These are phyloP conservation scores for Cenchrus fungigraminus DNA, from an alignment of 176 grass and related monocot species.

Conservation along the genomic window DNA sequence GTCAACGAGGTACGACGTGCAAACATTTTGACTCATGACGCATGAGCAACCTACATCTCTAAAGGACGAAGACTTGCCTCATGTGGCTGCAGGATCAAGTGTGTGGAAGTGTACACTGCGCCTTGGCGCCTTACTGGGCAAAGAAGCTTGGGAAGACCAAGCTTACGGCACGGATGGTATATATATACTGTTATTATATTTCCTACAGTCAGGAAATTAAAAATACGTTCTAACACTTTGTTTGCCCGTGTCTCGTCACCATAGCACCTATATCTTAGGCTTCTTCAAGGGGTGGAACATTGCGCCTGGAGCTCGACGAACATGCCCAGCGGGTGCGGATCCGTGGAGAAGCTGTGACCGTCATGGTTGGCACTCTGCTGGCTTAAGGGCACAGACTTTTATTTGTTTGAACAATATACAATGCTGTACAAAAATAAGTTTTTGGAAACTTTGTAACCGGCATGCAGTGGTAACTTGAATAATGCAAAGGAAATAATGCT, in stretches of 20 bases:
- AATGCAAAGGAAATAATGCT: too few relatives aligned
- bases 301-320: constrained; percentile 50
- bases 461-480: not conserved
- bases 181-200: not conserved
- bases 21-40: not conserved
- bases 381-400: not conserved
- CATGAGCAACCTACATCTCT: too few relatives aligned
- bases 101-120: constrained; percentile 62
- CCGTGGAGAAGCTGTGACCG: constrained; percentile 52
- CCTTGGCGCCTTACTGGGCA: constrained; percentile 57
- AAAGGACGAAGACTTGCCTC: too few relatives aligned
- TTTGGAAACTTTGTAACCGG: not conserved
- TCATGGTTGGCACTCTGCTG: constrained; percentile 49
- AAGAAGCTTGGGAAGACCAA: constrained; percentile 51
- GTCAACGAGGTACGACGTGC: constrained; percentile 46
- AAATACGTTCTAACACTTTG: not conserved
- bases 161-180: constrained; percentile 52
- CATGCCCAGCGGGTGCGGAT: constrained; percentile 41
- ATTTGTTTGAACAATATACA: not conserved
- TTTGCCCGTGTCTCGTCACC: not conserved
- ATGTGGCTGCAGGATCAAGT: constrained; percentile 48
- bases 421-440: not conserved
- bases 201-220: not conserved
- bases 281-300: constrained; percentile 57
- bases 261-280: constrained; percentile 27